Evolutionary conservation across 352 stramenopile genomes (phyloP), one percentile per base, ranked within the genome.

Genomic region (Phytophthora chlamydospora): DNA sequence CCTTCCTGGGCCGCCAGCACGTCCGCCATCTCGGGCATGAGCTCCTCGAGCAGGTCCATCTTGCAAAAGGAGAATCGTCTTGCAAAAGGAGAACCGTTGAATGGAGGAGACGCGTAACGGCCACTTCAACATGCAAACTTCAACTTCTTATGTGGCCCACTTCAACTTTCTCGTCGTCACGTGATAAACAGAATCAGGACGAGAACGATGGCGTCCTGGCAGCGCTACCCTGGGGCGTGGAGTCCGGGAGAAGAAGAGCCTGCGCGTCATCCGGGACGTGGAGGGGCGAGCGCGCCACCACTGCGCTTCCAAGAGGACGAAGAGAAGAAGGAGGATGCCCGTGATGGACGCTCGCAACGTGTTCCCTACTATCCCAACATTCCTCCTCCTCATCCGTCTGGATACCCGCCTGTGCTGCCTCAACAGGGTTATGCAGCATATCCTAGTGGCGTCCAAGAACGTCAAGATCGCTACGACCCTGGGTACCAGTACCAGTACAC

Each of bases 41-140:
- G 52, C 50, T 89, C 78, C 50, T 88, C 83, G 27, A 91, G 73
- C 44, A 67, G 58, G 54, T 74, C 83, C 83, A 91, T 91, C 17
- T 19, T 9, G 19, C 10, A 2, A 35, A 36, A 21, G 17, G 33
- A 32, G 31, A 46, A n/a, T n/a, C n/a, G n/a, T 91, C 17, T 19
- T 9, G 19, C 10, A 2, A 35, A 36, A 21, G 17, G 33, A 32
- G 31, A 44, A 24, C 44, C 27, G 38, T 16, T 38, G 7, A 33
- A 13, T 40, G 33, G 21, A 24, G 21, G 24, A 27, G 24, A 27
- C 24, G 32, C 19, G 43, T 27, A 56, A 42, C 44, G 21, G 41
- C 36, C 45, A 21, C 8, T 48, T 40, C 13, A 50, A 39, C 34
- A 5, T 17, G 38, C 46, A 14, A 32, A 55, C 47, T 50, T 50